Conservation (phyloP, 305 asterid genomes). For the Striga hermonthica region DNA sequence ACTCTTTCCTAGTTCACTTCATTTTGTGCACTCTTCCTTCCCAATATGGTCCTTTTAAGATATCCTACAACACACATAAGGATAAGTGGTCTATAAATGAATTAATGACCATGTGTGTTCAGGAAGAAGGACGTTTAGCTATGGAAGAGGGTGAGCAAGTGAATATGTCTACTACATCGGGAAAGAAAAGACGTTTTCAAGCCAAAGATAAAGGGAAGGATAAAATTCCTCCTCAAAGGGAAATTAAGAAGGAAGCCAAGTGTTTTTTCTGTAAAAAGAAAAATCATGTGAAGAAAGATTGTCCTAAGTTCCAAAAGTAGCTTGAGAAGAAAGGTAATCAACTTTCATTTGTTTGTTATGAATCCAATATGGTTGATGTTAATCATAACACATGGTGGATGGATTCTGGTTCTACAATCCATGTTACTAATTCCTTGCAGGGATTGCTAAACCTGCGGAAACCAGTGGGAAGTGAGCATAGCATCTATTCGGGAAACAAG, state of each 20-base stretch:
- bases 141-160: neutral
- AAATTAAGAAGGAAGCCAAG: neutral
- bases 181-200: conserved; percentile 9
- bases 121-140: neutral
- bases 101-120: neutral
- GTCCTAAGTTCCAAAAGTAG: neutral
- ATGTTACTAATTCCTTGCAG: neutral
- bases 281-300: neutral
- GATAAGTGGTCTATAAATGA: neutral
- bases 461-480: conserved; percentile 9
- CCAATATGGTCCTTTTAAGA: neutral
- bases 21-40: neutral
- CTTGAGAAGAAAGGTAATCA: neutral
- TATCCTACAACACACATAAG: neutral
- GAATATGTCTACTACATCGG: neutral
- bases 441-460: conserved; percentile 3
- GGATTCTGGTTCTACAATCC: conserved; percentile 10
- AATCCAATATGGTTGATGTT: neutral
- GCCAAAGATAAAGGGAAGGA: conserved; percentile 8
- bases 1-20: neutral
- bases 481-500: neutral
- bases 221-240: neutral
- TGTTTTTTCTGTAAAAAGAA: conserved; percentile 1
- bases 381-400: conserved; percentile 3
- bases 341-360: neutral